These are phyloP conservation scores for Rhodotorula toruloides DNA, from an alignment of 768 basidiomycete species.

Conservation along the genomic window DNA sequence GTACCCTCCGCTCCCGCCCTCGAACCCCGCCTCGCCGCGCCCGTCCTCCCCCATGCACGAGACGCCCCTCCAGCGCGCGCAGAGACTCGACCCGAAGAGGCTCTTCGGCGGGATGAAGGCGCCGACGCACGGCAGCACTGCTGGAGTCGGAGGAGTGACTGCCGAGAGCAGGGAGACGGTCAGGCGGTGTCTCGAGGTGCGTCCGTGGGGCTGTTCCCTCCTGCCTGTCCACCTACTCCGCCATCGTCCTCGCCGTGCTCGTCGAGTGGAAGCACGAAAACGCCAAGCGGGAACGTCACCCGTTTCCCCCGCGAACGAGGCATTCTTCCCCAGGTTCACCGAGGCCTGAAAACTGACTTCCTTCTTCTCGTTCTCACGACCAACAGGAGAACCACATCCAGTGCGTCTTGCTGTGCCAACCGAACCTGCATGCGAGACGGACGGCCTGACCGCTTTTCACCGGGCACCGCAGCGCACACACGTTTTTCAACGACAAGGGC, in stretches of 20 bases:
- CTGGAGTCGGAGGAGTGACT: constrained; percentile 21
- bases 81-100: constrained; percentile 3
- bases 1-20: neutral
- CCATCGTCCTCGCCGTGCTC: neutral
- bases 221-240: neutral
- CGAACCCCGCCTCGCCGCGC: neutral
- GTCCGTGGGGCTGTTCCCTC: neutral
- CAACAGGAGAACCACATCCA: constrained; percentile 25
- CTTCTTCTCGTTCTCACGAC: neutral
- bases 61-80: neutral
- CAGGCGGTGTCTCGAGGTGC: constrained; percentile 20
- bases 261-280: neutral
- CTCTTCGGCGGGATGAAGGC: constrained; percentile 19
- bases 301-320: neutral
- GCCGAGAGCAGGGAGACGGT: constrained; percentile 18
- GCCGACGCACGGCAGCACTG: constrained; percentile 2
- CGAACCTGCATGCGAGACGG: neutral
- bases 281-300: neutral
- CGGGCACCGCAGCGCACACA: constrained; percentile 15
- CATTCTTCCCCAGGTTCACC: neutral
- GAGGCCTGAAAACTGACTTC: neutral
- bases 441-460: neutral
- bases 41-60: neutral
- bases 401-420: neutral
- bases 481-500: constrained; percentile 37